Conservation (phyloP, 2,329 filamentous ascomycete species). For the Stagonosporopsis rhizophila region DNA sequence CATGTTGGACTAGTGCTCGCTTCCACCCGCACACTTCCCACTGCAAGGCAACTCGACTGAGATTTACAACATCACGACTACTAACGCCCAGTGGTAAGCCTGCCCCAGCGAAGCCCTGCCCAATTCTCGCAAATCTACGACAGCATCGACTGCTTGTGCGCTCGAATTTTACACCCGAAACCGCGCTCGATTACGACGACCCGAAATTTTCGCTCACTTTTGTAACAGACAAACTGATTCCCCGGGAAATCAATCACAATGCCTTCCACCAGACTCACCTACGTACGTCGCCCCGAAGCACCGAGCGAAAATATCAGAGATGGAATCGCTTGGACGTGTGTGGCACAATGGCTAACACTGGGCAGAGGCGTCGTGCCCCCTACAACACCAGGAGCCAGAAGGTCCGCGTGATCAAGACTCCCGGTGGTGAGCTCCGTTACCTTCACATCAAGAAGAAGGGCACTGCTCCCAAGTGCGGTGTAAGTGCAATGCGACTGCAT, state of each 20-base stretch:
- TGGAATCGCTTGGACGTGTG: conserved; percentile 15
- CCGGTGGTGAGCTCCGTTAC: conserved; percentile 92
- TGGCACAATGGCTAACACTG: conserved; percentile 40
- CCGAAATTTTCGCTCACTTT: conserved; percentile 36
- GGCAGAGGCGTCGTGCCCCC: conserved; percentile 63
- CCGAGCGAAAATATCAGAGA: conserved; percentile 17
- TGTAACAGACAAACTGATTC: conserved; percentile 41
- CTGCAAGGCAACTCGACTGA: background rate
- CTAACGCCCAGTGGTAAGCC: conserved; percentile 46
- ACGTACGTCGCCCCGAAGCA: conserved; percentile 55
- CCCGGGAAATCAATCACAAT: conserved; percentile 56
- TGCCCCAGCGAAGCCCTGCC: conserved; percentile 24
- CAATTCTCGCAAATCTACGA: conserved; percentile 14
- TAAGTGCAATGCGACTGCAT: conserved; percentile 32
- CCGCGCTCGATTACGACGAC: conserved; percentile 8
- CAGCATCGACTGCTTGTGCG: conserved; percentile 10
- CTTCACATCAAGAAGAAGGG: conserved; percentile 99
- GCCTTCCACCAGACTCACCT: conserved; percentile 63
- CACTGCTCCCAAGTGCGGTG: conserved; percentile 88
- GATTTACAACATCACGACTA: conserved; percentile 34
- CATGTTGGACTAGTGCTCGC: no score
- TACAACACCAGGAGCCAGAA: conserved; percentile 99
- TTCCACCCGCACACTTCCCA: no score
- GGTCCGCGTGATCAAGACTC: conserved; percentile 78
- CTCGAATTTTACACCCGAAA: conserved; percentile 8